Base-by-base conservation (phyloP, 2,329 filamentous ascomycete species). In the Ceratocystis colombiana region DNA sequence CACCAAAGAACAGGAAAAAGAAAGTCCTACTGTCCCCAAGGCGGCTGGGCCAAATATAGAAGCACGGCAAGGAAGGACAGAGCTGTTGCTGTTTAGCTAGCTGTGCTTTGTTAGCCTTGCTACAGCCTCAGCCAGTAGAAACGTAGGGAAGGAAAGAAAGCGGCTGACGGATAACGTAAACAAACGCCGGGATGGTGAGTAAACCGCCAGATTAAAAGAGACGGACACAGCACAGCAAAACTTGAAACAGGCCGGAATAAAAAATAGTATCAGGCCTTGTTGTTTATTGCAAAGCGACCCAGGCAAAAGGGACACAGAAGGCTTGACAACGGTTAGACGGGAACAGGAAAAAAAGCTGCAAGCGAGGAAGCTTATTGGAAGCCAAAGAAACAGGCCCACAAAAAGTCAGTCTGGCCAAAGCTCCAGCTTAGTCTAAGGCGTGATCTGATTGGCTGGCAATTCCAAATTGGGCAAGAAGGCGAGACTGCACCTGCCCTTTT, bases 381-480 rank as follows among this genome's bases (percentile, higher is more conserved):
- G 53, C 53, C n/a, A 22, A 50, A n/a, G 48, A 20, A 50, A 10
- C 48, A 50, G 22, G 22, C 7, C n/a, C 17, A 48, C 20, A 48
- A 50, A 57, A 57, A 55, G 28, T 10, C 50, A 12, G 28, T 25
- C 1, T 57, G 53, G 53, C 30, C 53, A 57, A 57, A 57, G 53
- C 53, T 57, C 53, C 53, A 5, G 28, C 17, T 28, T 15, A 17
- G 22, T 6, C 53, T 3, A 28, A 25, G 22, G 10, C 22, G 53
- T 28, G 20, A 30, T 30, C n/a, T 57, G 25, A 57, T 57, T 57
- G 53, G 53, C 15, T 28, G 25, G 28, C 28, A 33, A 28, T 57
- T 57, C 53, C 53, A 57, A 33, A 57, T 57, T 57, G 53, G 53
- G 53, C 53, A 57, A 57, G 53, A 30, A 5, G 53, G 15, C 3